A percentile compares a stretch with the other conserved stretches of the same genome.
phyloP scores from a whole-genome alignment of 2,329 filamentous ascomycete genomes.

The Monosporascus cannonballus region DNA sequence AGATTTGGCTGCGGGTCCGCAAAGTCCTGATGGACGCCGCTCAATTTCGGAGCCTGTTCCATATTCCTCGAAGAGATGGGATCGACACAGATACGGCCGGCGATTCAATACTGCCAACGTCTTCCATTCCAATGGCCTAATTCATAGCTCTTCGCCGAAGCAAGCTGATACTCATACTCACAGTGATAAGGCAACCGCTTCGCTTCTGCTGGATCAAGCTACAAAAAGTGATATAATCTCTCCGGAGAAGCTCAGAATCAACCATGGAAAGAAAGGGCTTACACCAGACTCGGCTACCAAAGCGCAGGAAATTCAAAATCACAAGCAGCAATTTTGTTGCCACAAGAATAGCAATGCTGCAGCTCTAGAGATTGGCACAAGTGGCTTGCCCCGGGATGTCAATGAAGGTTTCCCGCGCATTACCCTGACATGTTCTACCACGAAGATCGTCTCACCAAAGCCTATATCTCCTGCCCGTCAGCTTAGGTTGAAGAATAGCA shows the following conservation, averaged over 20 bases:
- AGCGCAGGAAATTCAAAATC: not conserved
- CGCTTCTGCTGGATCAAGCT: not conserved
- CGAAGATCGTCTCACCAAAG: slow-evolving; percentile 38
- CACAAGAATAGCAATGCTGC: slow-evolving; percentile 21
- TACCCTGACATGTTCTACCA: slow-evolving; percentile 22
- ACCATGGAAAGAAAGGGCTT: not conserved
- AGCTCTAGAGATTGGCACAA: slow-evolving; percentile 20
- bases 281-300: not conserved
- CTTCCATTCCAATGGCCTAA: not conserved
- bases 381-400: slow-evolving; percentile 15
- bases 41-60: slow-evolving; percentile 12
- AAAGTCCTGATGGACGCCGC: slow-evolving; percentile 1
- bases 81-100: not conserved
- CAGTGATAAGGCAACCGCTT: not conserved
- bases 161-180: not conserved
- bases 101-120: not conserved
- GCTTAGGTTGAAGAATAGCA: slow-evolving; percentile 42
- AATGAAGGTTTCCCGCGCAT: slow-evolving; percentile 21
- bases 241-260: not conserved
- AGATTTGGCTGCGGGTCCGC: not conserved
- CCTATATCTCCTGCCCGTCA: slow-evolving; percentile 41
- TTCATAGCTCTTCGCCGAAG: not conserved
- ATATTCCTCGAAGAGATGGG: not conserved
- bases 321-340: slow-evolving; percentile 13
- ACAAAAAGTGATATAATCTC: not conserved